Evolutionary conservation across 2,329 filamentous ascomycete genomes (phyloP).

Genomic region (Sporothrix brasiliensis): DNA sequence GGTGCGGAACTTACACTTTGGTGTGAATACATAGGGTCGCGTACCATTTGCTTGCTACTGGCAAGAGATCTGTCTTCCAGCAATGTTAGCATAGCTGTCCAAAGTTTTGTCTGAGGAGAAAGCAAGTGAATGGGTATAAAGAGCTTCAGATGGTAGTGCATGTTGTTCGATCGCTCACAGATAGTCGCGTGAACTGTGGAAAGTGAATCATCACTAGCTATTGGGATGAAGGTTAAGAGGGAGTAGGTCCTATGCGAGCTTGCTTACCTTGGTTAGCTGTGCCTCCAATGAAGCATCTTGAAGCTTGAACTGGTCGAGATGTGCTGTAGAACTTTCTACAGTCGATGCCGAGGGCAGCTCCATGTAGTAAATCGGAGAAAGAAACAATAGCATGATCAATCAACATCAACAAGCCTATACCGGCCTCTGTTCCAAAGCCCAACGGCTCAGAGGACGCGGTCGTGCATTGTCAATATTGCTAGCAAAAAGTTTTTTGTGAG

Average conservation of each 20-base stretch:
- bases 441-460: background rate
- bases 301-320: slow-evolving; percentile 4
- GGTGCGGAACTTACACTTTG: slow-evolving; percentile 24
- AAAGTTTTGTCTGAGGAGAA: background rate
- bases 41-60: background rate
- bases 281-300: background rate
- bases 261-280: slow-evolving; percentile 22
- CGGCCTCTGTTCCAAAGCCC: background rate
- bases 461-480: slow-evolving; percentile 13
- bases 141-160: slow-evolving; percentile 76
- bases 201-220: slow-evolving; percentile 57
- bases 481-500: slow-evolving; percentile 26
- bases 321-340: slow-evolving; percentile 4
- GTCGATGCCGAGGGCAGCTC: background rate
- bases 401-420: background rate
- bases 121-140: background rate
- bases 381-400: background rate
- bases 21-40: too few relatives aligned
- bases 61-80: slow-evolving; percentile 23
- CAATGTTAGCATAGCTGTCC: slow-evolving; percentile 25
- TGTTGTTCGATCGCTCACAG: slow-evolving; percentile 66
- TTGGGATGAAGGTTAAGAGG: background rate
- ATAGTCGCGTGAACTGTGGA: slow-evolving; percentile 64
- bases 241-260: background rate
- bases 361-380: too few relatives aligned